These are phyloP conservation scores for Lichtheimia corymbifera DNA, from an alignment of 371 early-diverging fungal species.

Conservation along the genomic window DNA sequence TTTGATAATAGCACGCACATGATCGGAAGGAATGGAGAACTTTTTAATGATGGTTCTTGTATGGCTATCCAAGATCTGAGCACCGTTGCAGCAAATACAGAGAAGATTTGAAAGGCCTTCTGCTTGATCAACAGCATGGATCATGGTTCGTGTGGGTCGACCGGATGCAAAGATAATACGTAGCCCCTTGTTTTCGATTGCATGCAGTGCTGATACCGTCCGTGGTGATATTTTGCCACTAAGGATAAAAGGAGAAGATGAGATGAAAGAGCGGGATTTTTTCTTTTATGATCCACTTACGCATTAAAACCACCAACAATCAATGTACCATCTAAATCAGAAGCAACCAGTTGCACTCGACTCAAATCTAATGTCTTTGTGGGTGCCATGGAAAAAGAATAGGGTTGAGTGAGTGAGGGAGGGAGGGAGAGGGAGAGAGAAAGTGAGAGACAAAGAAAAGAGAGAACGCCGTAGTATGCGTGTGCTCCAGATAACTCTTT, in stretches of 20 bases:
- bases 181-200: conserved; percentile 30
- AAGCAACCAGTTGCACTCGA: conserved; percentile 32
- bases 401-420: conserved; percentile 2
- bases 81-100: conserved; percentile 43
- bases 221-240: conserved; percentile 29
- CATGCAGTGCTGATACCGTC: conserved; percentile 29
- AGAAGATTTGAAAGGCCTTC: conserved; percentile 21
- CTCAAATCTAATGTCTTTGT: conserved; percentile 6
- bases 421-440: background rate
- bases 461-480: too few species aligned
- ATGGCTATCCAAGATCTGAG: conserved; percentile 33
- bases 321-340: conserved; percentile 45
- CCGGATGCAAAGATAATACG: conserved; percentile 42
- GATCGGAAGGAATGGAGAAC: conserved; percentile 30
- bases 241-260: background rate
- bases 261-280: background rate
- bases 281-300: conserved; percentile 13
- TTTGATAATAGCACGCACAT: conserved; percentile 21
- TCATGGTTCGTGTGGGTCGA: conserved; percentile 37
- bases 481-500: too few species aligned
- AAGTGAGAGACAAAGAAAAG: background rate
- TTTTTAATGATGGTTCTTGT: conserved; percentile 28
- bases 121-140: conserved; percentile 32
- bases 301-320: conserved; percentile 27
- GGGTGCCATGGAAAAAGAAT: conserved; percentile 9